Conservation (phyloP, 192 early-diverging fungal genomes). For the Rhizoclosmatium sp. region DNA sequence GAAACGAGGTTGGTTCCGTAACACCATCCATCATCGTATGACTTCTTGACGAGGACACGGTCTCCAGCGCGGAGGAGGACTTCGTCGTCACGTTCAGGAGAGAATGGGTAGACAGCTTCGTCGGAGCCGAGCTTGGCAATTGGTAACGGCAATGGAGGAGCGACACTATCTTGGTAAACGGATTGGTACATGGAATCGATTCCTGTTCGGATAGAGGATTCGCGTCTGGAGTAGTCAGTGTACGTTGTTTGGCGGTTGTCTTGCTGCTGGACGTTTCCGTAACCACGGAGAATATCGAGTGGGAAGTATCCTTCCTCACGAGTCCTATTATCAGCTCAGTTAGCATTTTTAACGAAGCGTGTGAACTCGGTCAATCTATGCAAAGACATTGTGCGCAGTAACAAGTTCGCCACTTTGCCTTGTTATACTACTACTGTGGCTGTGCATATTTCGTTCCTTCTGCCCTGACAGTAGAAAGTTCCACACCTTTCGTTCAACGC, state of each 20-base stretch:
- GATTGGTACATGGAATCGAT: neutral
- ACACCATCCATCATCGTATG: slow-evolving; percentile 25
- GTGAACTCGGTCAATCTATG: too few species aligned
- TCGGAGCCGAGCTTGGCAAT: neutral
- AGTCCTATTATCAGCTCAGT: neutral
- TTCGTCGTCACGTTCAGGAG: slow-evolving; percentile 17
- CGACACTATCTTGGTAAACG: neutral
- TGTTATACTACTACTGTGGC: too few species aligned
- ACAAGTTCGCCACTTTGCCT: too few species aligned
- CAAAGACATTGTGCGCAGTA: too few species aligned
- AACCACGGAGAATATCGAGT: slow-evolving; percentile 34
- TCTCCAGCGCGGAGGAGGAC: neutral
- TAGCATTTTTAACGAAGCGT: too few species aligned
- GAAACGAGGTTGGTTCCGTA: neutral
- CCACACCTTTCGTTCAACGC: too few species aligned
- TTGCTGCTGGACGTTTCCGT: neutral
- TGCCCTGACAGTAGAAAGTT: too few species aligned
- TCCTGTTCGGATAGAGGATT: neutral
- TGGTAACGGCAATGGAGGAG: neutral
- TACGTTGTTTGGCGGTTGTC: neutral
- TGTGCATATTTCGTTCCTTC: too few species aligned
- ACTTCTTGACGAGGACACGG: neutral
- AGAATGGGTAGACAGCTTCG: slow-evolving; percentile 7
- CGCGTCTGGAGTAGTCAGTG: neutral
- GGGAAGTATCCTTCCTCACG: slow-evolving; percentile 56